A percentile compares a stretch with the other conserved stretches of the same genome.
These are phyloP conservation scores for Zygnema circumcarinatum DNA, from an alignment of 139 green algal species.

Conservation along the genomic window DNA sequence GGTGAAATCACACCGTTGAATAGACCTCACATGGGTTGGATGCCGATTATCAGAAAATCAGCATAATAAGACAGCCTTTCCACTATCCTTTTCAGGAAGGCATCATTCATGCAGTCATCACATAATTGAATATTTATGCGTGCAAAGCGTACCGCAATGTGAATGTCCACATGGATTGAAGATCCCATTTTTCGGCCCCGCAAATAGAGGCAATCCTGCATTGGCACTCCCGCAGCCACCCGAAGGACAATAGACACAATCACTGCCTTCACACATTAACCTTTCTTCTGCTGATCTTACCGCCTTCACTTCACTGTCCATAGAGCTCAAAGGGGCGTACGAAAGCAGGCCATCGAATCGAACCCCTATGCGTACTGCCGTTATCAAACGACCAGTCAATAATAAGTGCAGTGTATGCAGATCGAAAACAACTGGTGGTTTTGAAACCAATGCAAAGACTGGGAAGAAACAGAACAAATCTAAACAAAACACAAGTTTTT, in stretches of 20 bases:
- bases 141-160: slow-evolving; percentile 55
- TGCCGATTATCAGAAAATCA: too few species aligned
- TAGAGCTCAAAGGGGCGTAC: background rate
- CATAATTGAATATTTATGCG: too few species aligned
- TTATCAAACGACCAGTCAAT: background rate
- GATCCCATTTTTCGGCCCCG: slow-evolving; percentile 49
- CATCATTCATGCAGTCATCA: too few species aligned
- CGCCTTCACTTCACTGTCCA: background rate
- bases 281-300: too few species aligned
- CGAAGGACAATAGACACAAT: too few species aligned
- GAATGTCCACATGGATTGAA: slow-evolving; percentile 37
- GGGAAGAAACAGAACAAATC: slow-evolving; percentile 7
- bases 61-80: too few species aligned
- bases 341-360: background rate
- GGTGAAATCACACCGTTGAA: too few species aligned
- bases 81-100: too few species aligned
- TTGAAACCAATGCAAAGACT: background rate
- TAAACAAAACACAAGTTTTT: background rate
- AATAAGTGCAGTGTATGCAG: background rate
- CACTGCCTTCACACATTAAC: too few species aligned
- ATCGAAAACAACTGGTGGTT: background rate
- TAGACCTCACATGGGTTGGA: too few species aligned
- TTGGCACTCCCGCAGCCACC: background rate
- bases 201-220: slow-evolving; percentile 49
- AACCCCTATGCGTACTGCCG: background rate